Conservation (phyloP, 495 filamentous ascomycete species). For the Aspergillus coremiiformis region DNA sequence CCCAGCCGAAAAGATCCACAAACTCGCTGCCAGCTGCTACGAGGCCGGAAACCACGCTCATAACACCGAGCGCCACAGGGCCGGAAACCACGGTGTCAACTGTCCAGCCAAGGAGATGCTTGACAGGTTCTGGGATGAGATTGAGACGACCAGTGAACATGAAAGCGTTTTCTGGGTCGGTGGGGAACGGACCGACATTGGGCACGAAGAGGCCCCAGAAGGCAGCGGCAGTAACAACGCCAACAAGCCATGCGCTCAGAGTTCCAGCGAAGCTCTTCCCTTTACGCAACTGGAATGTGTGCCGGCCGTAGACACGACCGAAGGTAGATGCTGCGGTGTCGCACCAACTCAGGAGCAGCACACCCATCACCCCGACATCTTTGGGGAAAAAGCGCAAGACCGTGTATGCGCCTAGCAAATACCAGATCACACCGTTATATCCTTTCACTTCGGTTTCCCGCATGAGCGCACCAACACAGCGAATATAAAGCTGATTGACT, state of each 20-base stretch:
- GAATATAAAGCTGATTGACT: constrained; percentile 84
- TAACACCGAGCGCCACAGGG: constrained; percentile 65
- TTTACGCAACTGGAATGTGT: constrained; percentile 73
- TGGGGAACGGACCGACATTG: constrained; percentile 53
- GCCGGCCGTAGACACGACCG: constrained; percentile 76
- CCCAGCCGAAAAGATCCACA: constrained; percentile 83
- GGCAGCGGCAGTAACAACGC: constrained; percentile 67
- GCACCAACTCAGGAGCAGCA: constrained; percentile 91
- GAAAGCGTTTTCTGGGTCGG: constrained; percentile 60
- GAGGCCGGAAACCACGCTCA: constrained; percentile 82
- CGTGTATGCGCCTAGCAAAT: constrained; percentile 80
- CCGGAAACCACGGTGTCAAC: constrained; percentile 51
- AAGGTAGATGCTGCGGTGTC: constrained; percentile 95
- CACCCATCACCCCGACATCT: constrained; percentile 83
- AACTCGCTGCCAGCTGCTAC: constrained; percentile 85
- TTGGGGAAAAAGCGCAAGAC: constrained; percentile 86
- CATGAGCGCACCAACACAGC: constrained; percentile 81
- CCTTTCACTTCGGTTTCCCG: constrained; percentile 86
- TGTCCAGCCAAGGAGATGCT: constrained; percentile 40
- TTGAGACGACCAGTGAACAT: constrained; percentile 72
- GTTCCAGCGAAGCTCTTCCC: constrained; percentile 92
- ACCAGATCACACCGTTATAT: constrained; percentile 96
- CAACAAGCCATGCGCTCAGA: constrained; percentile 71
- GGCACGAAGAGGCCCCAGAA: constrained; percentile 89
- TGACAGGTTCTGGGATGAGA: constrained; percentile 49